These are phyloP conservation scores for Yamadazyma insecticola DNA, from an alignment of 805 yeast genomes.

Conservation along the genomic window DNA sequence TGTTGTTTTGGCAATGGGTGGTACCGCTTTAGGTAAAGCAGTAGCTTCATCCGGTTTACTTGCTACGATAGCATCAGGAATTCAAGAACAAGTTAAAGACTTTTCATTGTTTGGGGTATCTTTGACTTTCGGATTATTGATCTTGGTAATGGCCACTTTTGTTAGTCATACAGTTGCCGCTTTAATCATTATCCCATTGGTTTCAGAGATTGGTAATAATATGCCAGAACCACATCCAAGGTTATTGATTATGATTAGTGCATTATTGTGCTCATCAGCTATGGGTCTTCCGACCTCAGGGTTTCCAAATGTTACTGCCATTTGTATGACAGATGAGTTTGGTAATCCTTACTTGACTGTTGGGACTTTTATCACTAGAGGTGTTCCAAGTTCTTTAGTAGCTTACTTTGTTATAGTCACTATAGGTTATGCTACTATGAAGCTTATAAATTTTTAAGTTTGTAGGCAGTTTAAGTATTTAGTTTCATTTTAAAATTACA, in stretches of 20 bases:
- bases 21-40: conserved; percentile 91
- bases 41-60: conserved; percentile 88
- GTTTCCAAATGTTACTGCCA: conserved; percentile 96
- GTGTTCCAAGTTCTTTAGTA: conserved; percentile 81
- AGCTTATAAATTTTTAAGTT: conserved; percentile 29
- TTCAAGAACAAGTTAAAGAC: conserved; percentile 61
- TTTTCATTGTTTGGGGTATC: conserved; percentile 71
- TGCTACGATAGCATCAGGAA: conserved; percentile 65
- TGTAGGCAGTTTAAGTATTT: too few relatives aligned
- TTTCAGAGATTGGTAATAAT: conserved; percentile 80
- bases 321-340: conserved; percentile 87
- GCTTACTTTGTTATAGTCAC: conserved; percentile 71
- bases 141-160: conserved; percentile 84
- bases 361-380: conserved; percentile 79
- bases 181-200: conserved; percentile 83
- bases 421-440: conserved; percentile 75
- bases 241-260: conserved; percentile 62
- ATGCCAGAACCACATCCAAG: conserved; percentile 81
- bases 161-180: conserved; percentile 98
- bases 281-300: conserved; percentile 99
- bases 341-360: conserved; percentile 90
- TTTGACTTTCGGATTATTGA: conserved; percentile 74
- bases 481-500: too few relatives aligned
- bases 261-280: conserved; percentile 81
- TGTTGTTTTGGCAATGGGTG: conserved; percentile 96